Evolutionary conservation across 106 monocot genomes (phyloP).

Genomic region (Cymbidium sinense): DNA sequence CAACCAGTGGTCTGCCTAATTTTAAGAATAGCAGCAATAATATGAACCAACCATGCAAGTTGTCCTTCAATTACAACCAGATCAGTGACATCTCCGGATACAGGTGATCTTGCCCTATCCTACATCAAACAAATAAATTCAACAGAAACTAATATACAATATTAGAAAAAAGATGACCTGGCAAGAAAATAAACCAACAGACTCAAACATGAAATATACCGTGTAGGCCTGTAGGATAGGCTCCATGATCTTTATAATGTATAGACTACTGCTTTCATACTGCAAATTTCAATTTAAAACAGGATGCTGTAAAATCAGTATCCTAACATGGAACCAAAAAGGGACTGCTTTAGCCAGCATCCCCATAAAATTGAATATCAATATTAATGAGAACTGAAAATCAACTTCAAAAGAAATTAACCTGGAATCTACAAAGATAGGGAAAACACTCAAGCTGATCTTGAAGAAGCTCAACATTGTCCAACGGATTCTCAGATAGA

Average conservation of each 20-base stretch:
- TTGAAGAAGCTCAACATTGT: constrained; percentile 95
- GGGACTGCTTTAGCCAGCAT: not conserved
- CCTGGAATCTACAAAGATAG: constrained; percentile 95
- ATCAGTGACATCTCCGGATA: constrained; percentile 45
- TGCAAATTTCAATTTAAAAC: constrained; percentile 29
- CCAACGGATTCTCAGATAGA: constrained; percentile 83
- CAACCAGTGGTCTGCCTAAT: constrained; percentile 65
- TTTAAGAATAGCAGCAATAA: constrained; percentile 92
- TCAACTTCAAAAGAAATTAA: constrained; percentile 15
- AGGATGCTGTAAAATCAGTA: not conserved
- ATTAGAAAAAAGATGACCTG: not conserved
- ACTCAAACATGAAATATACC: constrained; percentile 26
- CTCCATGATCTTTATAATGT: constrained; percentile 92
- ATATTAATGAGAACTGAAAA: not conserved
- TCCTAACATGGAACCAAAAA: constrained; percentile 2
- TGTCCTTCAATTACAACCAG: constrained; percentile 86
- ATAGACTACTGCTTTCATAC: constrained; percentile 84
- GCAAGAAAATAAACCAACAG: not conserved
- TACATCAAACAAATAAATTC: constrained; percentile 15
- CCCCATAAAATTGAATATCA: not conserved
- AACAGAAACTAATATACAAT: constrained; percentile 6
- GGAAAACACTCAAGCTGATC: constrained; percentile 95
- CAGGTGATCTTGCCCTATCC: constrained; percentile 66
- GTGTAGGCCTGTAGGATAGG: constrained; percentile 90
- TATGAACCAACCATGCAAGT: constrained; percentile 90